Evolutionary conservation across 83 land plant species (phyloP).

Genomic region (Larix sibirica): DNA sequence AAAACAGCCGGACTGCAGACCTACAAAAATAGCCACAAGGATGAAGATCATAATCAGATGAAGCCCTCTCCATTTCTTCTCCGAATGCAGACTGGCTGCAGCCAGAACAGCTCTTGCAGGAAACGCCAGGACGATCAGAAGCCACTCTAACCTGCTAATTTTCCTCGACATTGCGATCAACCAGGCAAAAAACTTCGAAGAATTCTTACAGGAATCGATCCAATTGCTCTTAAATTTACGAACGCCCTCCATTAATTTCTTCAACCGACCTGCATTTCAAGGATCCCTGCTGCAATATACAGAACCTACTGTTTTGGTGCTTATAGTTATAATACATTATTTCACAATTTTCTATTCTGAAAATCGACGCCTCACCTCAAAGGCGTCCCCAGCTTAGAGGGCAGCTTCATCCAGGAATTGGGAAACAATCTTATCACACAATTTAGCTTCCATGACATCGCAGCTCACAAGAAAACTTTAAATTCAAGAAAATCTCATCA

Average conservation of each 20-base stretch:
- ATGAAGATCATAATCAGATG: not conserved
- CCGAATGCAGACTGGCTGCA: not conserved
- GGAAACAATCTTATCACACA: not conserved
- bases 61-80: conserved; percentile 7
- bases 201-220: not conserved
- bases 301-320: not conserved
- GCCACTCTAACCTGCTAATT: no score
- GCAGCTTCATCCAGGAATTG: not conserved
- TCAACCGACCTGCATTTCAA: not conserved
- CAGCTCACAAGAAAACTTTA: no score
- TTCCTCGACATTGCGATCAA: not conserved
- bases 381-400: not conserved
- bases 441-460: not conserved
- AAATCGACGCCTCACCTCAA: conserved; percentile 9
- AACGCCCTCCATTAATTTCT: not conserved
- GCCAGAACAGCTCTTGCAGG: not conserved
- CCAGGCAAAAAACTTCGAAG: not conserved
- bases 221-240: not conserved
- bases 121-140: not conserved
- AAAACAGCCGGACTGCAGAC: not conserved
- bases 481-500: no score
- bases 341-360: not conserved
- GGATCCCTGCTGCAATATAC: not conserved
- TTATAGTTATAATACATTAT: not conserved
- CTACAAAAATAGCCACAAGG: not conserved